Conservation (phyloP, 2,329 filamentous ascomycete genomes). For the Neopestalotiopsis sp. region DNA sequence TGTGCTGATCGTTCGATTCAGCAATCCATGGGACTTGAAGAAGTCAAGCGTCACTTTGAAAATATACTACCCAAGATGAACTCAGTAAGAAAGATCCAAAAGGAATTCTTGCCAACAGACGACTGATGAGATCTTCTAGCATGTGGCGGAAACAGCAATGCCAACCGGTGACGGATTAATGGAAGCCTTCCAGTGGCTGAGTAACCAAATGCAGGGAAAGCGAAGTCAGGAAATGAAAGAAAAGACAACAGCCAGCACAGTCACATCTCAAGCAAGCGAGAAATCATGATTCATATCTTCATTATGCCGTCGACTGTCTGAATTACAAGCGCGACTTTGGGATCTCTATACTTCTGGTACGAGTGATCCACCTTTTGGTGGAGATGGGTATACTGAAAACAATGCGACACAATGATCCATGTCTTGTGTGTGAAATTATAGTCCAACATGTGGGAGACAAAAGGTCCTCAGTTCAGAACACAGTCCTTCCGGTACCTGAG, state of each 20-base stretch:
- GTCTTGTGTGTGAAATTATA: background rate
- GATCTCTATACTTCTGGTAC: background rate
- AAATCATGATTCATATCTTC: constrained; percentile 1
- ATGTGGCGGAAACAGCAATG: background rate
- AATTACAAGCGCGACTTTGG: background rate
- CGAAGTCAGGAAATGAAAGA: background rate
- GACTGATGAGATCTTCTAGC: background rate
- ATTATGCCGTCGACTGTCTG: background rate
- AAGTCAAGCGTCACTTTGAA: background rate
- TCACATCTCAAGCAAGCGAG: background rate
- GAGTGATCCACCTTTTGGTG: background rate
- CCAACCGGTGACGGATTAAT: background rate
- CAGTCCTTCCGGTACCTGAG: too few relatives aligned
- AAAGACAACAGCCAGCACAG: background rate
- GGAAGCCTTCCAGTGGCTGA: constrained; percentile 3
- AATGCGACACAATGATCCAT: background rate
- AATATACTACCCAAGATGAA: background rate
- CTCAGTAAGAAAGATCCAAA: background rate
- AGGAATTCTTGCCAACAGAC: background rate
- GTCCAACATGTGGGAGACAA: background rate
- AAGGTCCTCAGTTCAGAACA: background rate
- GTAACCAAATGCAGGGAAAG: background rate
- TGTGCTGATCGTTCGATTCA: background rate
- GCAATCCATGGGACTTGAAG: background rate
- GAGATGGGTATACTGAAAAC: background rate